Evolutionary conservation across 2,329 filamentous ascomycete species (phyloP).

Genomic region (Verruconis gallopava): DNA sequence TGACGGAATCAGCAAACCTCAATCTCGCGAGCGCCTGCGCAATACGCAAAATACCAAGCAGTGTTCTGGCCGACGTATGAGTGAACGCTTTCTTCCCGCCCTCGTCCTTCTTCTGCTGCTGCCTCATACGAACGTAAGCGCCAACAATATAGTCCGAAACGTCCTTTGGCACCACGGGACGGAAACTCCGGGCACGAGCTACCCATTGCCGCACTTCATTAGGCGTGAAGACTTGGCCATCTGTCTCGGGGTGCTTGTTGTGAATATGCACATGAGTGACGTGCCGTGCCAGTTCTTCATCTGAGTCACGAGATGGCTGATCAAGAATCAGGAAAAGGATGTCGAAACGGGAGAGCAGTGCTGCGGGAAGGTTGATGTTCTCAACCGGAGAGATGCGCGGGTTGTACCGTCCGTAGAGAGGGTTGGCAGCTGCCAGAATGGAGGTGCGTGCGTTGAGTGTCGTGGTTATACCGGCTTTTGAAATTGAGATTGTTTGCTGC

Average conservation of each 20-base stretch:
- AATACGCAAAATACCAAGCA: constrained; percentile 83
- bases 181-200: constrained; percentile 78
- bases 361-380: constrained; percentile 98
- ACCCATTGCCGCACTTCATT: constrained; percentile 94
- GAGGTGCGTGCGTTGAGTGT: constrained; percentile 93
- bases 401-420: constrained; percentile 95
- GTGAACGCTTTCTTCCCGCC: constrained; percentile 84
- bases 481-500: constrained; percentile 76
- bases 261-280: constrained; percentile 97
- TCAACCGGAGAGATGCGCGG: constrained; percentile 93
- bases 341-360: constrained; percentile 92
- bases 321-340: constrained; percentile 94
- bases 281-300: constrained; percentile 89
- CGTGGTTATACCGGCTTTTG: constrained; percentile 89
- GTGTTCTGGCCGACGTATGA: constrained; percentile 84
- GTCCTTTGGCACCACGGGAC: constrained; percentile 69
- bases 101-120: constrained; percentile 84
- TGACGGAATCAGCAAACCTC: constrained; percentile 73
- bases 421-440: constrained; percentile 91
- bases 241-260: constrained; percentile 56
- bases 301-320: constrained; percentile 75
- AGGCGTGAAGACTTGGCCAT: constrained; percentile 59
- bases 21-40: constrained; percentile 87
- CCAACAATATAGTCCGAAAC: constrained; percentile 96
- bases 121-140: constrained; percentile 88